Base-by-base conservation (phyloP, 371 early-diverging fungal genomes). In the Mucor circinelloides region DNA sequence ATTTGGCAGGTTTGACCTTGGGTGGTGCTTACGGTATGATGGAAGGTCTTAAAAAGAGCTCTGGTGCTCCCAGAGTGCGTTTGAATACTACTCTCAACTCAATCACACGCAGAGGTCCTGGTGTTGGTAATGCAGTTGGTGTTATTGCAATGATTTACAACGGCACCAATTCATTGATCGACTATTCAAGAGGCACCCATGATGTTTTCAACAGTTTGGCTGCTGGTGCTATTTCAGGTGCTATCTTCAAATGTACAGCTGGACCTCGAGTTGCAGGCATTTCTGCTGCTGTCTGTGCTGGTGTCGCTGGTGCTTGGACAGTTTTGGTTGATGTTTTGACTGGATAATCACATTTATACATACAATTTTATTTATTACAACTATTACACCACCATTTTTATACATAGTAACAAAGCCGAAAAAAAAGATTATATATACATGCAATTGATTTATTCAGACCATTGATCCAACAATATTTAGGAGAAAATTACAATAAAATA, bases 41-140 rank as follows among this genome's bases (percentile, higher is more conserved):
- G 40, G 93, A 93, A 74, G 95, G 94, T 74, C 72, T 91, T 44
- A 87, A 85, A 31, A 81, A 82, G 67, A 89, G 91, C 25, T 72
- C 84, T 38, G 81, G 69, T 32, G 80, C 83, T 58, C 79, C 85
- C 25, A 93, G 90, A 83, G 85, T 95, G 48, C 89, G 93, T 57
- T 76, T 94, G 44, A 95, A 95, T 80, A 89, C 92, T 56, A 87
- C 95, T 23, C 85, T 95, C 56, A 95, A 95, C 82, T 84, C 88
- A 30, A 89, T 90, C 73, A 95, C 95, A 6, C 88, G 93, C 59
- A 88, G 95, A 62, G 95, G 95, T 15, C 95, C 95, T 19, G 94
- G 93, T 69, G 76, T 94, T 56, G 95, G 90, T 69, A 95, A 95
- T 81, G 90, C 94, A 28, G 81, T 90, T 9, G 95, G 94, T 73